Evolutionary conservation across 192 early-diverging fungal genomes (phyloP).

Genomic region (Coemansia sp.): DNA sequence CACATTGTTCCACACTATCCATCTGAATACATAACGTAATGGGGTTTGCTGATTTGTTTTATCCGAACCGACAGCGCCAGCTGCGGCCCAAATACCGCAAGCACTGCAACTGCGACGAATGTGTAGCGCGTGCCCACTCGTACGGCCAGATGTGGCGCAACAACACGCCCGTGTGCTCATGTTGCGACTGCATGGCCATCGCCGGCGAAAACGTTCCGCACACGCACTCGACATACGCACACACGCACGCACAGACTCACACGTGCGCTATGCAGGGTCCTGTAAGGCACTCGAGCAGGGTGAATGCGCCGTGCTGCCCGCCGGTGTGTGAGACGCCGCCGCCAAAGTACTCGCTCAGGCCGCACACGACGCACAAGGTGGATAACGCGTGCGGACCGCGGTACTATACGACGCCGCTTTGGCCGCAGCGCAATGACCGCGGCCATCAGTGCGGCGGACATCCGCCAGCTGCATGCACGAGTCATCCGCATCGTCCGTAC

Average conservation of each 20-base stretch:
- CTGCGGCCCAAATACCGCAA: slow-evolving; percentile 37
- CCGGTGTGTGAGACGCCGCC: slow-evolving; percentile 13
- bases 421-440: neutral
- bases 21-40: slow-evolving; percentile 1
- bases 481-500: slow-evolving; percentile 9
- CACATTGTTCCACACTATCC: too few species aligned
- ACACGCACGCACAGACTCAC: slow-evolving; percentile 31
- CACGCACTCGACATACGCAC: slow-evolving; percentile 31
- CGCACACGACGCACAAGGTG: slow-evolving; percentile 45
- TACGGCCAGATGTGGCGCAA: slow-evolving; percentile 46
- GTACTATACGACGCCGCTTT: slow-evolving; percentile 39
- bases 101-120: slow-evolving; percentile 43
- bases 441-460: neutral
- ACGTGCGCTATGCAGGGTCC: slow-evolving; percentile 36
- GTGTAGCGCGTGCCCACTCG: slow-evolving; percentile 13
- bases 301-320: neutral
- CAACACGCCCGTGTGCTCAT: slow-evolving; percentile 43
- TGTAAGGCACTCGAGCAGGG: slow-evolving; percentile 4
- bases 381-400: slow-evolving; percentile 24
- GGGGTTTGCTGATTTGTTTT: slow-evolving; percentile 37
- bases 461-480: neutral
- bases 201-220: slow-evolving; percentile 43
- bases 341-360: slow-evolving; percentile 51
- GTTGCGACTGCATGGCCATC: slow-evolving; percentile 51
- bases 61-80: slow-evolving; percentile 33